Base-by-base conservation (phyloP, 2,329 filamentous ascomycete species). In the Fusarium albidum region DNA sequence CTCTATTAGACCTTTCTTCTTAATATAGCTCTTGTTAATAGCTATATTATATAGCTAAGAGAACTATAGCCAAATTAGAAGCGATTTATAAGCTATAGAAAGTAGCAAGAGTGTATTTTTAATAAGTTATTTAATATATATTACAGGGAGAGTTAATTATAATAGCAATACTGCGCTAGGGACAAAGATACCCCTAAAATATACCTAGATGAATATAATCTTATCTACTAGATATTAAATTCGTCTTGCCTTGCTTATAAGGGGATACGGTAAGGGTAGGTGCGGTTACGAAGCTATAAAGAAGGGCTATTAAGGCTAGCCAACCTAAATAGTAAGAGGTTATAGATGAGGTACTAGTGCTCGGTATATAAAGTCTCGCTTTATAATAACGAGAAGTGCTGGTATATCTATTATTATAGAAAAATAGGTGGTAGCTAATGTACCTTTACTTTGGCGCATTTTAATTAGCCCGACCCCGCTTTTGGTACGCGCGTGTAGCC, bases 1-100 rank as follows among this genome's bases (percentile, higher is more conserved):
- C 27, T 59, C 18, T 39, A 39, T 12, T 55, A 40, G 52, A 40
- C 26, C 44, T 59, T 55, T 29, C 43, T 55, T 15, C 43, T 59
- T 18, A 42, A 55, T 26, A 47, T 32, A 15, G 35, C 33, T 9
- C 40, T 55, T 33, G 27, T 47, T 4, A 55, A 55, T 32, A 51
- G 28, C 46, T 55, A 38, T 34, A 12, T 51, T n/a, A n/a, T n/a
- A n/a, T n/a, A n/a, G n/a, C n/a, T n/a, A n/a, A n/a, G n/a, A n/a
- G 32, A 15, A 15, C 32, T 15, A 34, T 15, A 34, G 32, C 32
- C 32, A 15, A n/a, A 34, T n/a, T 34, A 15, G 32, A 34, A 34
- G 32, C 14, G 32, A 15, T 34, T n/a, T 34, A 34, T 15, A 15
- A 34, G 6, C 18, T 15, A 34, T n/a, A n/a, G 18, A 15, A n/a